Conservation (phyloP, 1,139 yeast species). For the Kodamaea fungicola region DNA sequence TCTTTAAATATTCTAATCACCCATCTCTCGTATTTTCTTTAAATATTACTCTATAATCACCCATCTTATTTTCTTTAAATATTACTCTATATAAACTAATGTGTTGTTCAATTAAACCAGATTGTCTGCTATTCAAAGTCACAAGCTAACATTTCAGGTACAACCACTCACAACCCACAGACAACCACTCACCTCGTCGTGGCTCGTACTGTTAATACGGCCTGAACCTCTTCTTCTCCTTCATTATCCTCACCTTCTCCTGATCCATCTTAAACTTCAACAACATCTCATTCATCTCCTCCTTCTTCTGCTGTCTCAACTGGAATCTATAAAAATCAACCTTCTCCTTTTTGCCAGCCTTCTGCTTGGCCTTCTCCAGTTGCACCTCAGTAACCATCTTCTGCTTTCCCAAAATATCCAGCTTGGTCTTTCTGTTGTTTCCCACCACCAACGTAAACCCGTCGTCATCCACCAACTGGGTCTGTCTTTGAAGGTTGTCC, state of each 20-base stretch:
- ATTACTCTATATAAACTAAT: too few species aligned
- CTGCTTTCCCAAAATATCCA: constrained; percentile 59
- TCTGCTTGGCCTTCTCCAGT: constrained; percentile 43
- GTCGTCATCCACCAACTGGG: constrained; percentile 78
- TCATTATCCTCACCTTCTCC: constrained; percentile 74
- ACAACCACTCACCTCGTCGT: too few species aligned
- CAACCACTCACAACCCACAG: too few species aligned
- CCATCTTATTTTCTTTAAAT: too few species aligned
- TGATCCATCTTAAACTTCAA: constrained; percentile 87
- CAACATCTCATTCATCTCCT: constrained; percentile 84
- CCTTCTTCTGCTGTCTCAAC: constrained; percentile 87
- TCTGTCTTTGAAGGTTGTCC: constrained; percentile 53
- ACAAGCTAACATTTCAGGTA: too few species aligned
- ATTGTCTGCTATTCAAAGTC: too few species aligned
- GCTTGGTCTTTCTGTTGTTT: constrained; percentile 74
- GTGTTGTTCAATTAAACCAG: too few species aligned
- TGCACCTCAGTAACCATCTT: constrained; percentile 44
- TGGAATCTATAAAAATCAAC: constrained; percentile 95
- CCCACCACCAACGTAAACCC: constrained; percentile 92
- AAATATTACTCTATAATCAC: too few species aligned
- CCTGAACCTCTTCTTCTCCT: constrained; percentile 75
- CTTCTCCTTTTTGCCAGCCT: constrained; percentile 75
- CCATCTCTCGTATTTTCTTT: too few species aligned
- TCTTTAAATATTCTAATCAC: too few species aligned
- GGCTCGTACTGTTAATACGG: constrained; percentile 52